Base-by-base conservation (phyloP, 2,329 filamentous ascomycete genomes). In the Trichoderma brevicompactum region DNA sequence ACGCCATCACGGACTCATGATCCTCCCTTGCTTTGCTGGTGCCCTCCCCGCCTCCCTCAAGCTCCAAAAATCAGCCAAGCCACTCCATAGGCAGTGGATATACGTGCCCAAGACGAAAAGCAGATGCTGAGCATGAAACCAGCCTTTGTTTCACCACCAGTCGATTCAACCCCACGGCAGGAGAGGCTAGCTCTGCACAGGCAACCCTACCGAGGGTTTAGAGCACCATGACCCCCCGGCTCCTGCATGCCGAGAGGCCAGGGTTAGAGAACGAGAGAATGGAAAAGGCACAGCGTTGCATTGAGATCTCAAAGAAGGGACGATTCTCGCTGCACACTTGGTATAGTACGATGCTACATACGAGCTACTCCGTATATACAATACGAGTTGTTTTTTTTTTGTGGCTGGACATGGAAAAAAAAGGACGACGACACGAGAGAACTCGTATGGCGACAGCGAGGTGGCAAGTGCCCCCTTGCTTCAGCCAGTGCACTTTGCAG, bases 131-230 rank as follows among this genome's bases (percentile, higher is more conserved):
- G 38, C 60, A 59, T 68, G 66, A 68, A 68, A 68, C 66, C 41
- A 63, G 54, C 43, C 50, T 43, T 38, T 62, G 66, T 68, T 68
- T 68, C 66, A 68, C 66, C 36, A 65, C n/a, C 46, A 12, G 28
- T 28, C 46, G 65, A 56, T 53, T 44, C 28, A 50, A 38, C 43
- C 61, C 61, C 66, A 55, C 66, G 48, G 46, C 23, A 59, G 50
- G 19, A 46, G 55, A 53, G 48, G 34, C 63, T 65, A 65, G 63
- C 44, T 41, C 65, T 41, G 62, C 50, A 60, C 8, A 52, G 40
- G 53, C 19, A 50, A 38, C 36, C 32, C 65, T 40, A n/a, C 53
- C 48, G 19, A 65, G 46, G 63, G 46, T 54, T 52, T 55, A 60
- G 63, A 36, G 17, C 38, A 60, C 63, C 49, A 34, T 32, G n/a